Percentiles rank a stretch among this genome's conserved stretches.
Conservation (phyloP, 208 protist genomes). For the Herpetomonas tarakana region DNA sequence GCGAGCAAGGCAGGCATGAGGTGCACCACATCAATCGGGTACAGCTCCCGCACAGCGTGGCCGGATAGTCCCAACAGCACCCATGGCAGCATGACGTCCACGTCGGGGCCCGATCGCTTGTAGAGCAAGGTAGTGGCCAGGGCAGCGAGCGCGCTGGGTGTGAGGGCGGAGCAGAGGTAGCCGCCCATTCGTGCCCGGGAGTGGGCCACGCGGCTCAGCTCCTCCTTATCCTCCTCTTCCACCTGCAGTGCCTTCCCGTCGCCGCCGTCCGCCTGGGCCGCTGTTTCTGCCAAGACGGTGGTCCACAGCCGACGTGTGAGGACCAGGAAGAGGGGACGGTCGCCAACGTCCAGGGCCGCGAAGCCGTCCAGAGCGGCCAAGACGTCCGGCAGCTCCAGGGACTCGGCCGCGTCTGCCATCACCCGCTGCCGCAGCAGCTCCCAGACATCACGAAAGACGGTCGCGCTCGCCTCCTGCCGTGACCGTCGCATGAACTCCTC, state of each 20-base stretch:
- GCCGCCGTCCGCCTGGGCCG: background rate
- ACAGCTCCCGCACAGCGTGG: constrained; percentile 26
- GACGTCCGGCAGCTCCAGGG: constrained; percentile 22
- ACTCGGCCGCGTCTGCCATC: constrained; percentile 25
- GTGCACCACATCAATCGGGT: constrained; percentile 71
- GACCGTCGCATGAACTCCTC: constrained; percentile 62
- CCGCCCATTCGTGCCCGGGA: background rate
- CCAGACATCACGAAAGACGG: constrained; percentile 78
- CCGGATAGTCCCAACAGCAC: constrained; percentile 37
- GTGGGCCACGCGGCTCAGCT: background rate
- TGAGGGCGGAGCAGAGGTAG: constrained; percentile 11
- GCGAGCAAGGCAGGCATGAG: constrained; percentile 41
- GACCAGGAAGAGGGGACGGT: constrained; percentile 56
- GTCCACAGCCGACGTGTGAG: constrained; percentile 53
- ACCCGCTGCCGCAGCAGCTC: constrained; percentile 64
- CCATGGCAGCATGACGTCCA: constrained; percentile 45
- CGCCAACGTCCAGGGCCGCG: constrained; percentile 60
- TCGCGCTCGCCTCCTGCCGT: constrained; percentile 33
- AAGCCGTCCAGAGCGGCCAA: constrained; percentile 64
- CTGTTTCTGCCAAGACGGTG: constrained; percentile 10
- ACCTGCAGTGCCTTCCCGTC: background rate
- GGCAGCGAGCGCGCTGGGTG: constrained; percentile 61
- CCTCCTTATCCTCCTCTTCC: background rate
- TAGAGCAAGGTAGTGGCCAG: constrained; percentile 35
- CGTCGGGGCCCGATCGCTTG: constrained; percentile 1